Conservation (phyloP, 176 grass and related monocot genomes). For the Eragrostis curvula region DNA sequence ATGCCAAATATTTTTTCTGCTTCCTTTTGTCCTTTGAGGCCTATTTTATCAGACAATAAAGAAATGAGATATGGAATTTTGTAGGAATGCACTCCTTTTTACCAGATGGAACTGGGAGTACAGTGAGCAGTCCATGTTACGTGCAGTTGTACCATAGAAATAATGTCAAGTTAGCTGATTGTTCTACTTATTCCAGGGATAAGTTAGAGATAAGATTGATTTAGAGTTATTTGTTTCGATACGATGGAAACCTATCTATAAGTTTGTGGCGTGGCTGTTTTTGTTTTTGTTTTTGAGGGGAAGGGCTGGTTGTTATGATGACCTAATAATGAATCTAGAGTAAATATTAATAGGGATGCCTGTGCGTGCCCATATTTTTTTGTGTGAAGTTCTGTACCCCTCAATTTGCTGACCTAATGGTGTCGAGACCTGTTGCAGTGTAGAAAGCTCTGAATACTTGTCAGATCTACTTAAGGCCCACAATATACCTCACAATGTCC, state of each 20-base stretch:
- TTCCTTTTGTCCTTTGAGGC: background rate
- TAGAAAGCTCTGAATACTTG: constrained; percentile 96
- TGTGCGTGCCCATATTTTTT: constrained; percentile 7
- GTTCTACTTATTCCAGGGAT: no score
- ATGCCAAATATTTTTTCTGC: background rate
- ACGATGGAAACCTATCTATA: no score
- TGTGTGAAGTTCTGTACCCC: background rate
- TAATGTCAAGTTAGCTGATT: background rate
- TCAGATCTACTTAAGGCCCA: constrained; percentile 79
- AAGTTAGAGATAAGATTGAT: no score
- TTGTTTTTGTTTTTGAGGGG: background rate
- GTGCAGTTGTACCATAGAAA: background rate
- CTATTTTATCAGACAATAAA: background rate
- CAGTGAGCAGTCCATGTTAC: background rate
- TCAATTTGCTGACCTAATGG: constrained; percentile 18
- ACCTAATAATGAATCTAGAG: background rate
- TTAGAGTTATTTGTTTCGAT: no score
- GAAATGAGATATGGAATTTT: background rate
- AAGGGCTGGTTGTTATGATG: background rate
- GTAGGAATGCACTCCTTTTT: background rate
- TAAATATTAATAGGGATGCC: background rate
- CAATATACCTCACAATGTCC: constrained; percentile 95
- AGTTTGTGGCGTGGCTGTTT: no score
- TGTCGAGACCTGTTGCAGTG: constrained; percentile 57
- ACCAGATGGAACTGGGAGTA: background rate